These are phyloP conservation scores for Colletotrichum coccodes DNA, from an alignment of 2,329 filamentous ascomycete genomes.

Conservation along the genomic window DNA sequence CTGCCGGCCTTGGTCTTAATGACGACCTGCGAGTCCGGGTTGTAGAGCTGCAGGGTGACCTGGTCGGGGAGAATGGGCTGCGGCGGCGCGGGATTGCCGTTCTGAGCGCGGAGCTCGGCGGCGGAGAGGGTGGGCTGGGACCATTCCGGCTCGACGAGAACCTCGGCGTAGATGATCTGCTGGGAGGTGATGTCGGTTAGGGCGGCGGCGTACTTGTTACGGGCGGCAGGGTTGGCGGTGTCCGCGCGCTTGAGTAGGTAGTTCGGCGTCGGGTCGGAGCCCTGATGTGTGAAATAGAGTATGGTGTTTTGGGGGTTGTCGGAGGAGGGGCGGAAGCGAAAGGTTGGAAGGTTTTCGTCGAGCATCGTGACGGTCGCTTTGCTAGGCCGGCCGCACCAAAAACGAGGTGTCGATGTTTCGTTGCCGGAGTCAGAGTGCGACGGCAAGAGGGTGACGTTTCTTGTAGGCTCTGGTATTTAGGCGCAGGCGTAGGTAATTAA, in stretches of 20 bases:
- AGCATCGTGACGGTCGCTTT: conserved; percentile 68
- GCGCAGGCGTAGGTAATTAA: neutral
- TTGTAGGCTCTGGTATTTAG: neutral
- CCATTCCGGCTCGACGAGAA: conserved; percentile 87
- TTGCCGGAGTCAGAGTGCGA: neutral
- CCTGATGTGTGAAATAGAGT: conserved; percentile 74
- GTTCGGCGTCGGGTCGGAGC: conserved; percentile 80
- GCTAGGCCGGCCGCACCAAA: neutral
- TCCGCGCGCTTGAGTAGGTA: conserved; percentile 85
- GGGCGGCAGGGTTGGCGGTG: conserved; percentile 74
- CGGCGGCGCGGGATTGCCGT: conserved; percentile 69
- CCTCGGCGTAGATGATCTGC: conserved; percentile 87
- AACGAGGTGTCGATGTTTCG: neutral
- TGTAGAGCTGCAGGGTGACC: conserved; percentile 91
- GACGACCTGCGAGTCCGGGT: conserved; percentile 84
- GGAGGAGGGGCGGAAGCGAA: conserved; percentile 62
- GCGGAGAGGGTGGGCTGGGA: conserved; percentile 83
- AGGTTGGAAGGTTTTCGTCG: conserved; percentile 91
- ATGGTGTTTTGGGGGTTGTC: conserved; percentile 66
- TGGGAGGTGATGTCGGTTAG: conserved; percentile 84
- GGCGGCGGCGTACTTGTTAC: conserved; percentile 87
- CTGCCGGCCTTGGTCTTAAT: conserved; percentile 78
- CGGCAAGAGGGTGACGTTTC: neutral
- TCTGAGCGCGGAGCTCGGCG: conserved; percentile 79
- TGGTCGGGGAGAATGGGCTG: conserved; percentile 78